phyloP scores from a whole-genome alignment of 2,329 filamentous ascomycete species.

The Pseudogymnoascus sp. region DNA sequence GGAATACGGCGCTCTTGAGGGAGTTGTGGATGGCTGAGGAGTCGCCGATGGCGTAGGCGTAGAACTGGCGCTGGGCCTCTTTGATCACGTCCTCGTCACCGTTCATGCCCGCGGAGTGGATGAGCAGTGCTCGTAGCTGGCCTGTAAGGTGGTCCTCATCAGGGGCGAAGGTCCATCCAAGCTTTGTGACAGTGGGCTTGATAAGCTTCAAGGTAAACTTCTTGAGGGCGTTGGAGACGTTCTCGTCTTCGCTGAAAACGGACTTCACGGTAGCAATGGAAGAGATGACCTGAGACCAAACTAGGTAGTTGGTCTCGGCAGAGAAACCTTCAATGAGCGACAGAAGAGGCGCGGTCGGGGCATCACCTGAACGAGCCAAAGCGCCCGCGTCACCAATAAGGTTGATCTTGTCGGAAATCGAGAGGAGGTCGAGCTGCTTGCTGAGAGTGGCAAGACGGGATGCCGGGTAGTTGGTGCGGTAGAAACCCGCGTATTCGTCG shows the following conservation, averaged over 20 bases:
- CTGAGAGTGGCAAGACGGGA: constrained; percentile 72
- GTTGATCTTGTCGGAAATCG: constrained; percentile 83
- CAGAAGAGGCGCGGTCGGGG: constrained; percentile 71
- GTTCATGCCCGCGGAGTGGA: constrained; percentile 64
- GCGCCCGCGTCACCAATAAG: constrained; percentile 85
- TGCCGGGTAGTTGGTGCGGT: constrained; percentile 89
- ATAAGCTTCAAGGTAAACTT: constrained; percentile 74
- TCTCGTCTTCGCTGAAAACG: constrained; percentile 72
- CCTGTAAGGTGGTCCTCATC: constrained; percentile 74
- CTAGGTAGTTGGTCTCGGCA: constrained; percentile 73
- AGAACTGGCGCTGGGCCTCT: constrained; percentile 72
- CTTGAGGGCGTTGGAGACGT: constrained; percentile 63
- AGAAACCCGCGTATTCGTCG: constrained; percentile 79
- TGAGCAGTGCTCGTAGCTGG: constrained; percentile 74
- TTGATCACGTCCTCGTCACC: constrained; percentile 63
- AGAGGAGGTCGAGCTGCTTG: constrained; percentile 65
- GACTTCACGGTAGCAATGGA: constrained; percentile 70
- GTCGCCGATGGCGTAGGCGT: constrained; percentile 60
- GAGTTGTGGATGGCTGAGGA: constrained; percentile 70
- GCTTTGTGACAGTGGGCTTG: constrained; percentile 61
- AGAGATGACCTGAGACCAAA: constrained; percentile 79
- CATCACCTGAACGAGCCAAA: constrained; percentile 78
- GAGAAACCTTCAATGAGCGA: constrained; percentile 79
- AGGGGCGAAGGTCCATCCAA: constrained; percentile 78
- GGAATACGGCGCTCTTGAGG: constrained; percentile 72